Percentiles rank a stretch among this genome's conserved stretches.
Conservation (phyloP, 169 alveolate species). For the Plasmodium cynomolgi region DNA sequence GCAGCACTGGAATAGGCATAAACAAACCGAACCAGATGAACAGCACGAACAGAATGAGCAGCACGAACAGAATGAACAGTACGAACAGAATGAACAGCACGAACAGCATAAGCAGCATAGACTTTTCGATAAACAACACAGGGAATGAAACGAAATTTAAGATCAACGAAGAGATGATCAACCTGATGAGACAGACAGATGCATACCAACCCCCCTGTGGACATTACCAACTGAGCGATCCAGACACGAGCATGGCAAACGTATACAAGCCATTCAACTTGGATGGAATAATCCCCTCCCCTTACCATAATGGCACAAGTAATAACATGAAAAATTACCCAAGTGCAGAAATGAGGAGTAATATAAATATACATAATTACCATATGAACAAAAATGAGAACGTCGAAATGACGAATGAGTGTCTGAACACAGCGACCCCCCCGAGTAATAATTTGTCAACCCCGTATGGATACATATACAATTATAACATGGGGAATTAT, state of each 20-base stretch:
- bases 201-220: background rate
- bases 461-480: conserved; percentile 14
- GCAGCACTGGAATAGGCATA: background rate
- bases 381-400: conserved; percentile 6
- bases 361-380: conserved; percentile 39
- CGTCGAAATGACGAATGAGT: background rate
- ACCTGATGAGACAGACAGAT: background rate
- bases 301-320: background rate
- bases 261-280: conserved; percentile 8
- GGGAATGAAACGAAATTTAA: background rate
- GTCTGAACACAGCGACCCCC: background rate
- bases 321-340: background rate
- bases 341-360: background rate
- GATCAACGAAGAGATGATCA: background rate
- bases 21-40: background rate
- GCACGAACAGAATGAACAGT: too few relatives aligned
- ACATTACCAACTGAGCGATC: background rate
- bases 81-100: too few relatives aligned
- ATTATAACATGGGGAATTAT: background rate
- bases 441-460: background rate
- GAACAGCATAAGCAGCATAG: too few relatives aligned
- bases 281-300: background rate
- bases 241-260: background rate
- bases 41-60: too few relatives aligned
- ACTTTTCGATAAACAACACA: background rate